A percentile compares a stretch with the other conserved stretches of the same genome.
These are phyloP conservation scores for Colletotrichum scovillei DNA, from an alignment of 2,329 filamentous ascomycete genomes.

Conservation along the genomic window DNA sequence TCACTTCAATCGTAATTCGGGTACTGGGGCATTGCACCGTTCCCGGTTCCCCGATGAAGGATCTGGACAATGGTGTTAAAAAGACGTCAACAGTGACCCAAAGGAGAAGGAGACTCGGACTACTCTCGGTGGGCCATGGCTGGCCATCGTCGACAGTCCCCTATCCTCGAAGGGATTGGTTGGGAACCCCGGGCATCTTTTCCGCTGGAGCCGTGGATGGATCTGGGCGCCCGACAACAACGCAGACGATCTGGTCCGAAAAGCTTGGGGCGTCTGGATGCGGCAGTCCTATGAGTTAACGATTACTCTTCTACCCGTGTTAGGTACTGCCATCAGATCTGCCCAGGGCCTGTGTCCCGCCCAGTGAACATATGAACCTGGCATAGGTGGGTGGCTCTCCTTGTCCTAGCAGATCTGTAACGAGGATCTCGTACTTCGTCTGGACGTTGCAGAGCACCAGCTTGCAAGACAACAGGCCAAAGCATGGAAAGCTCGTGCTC, in stretches of 20 bases:
- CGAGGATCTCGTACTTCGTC: not conserved
- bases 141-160: not conserved
- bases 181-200: slow-evolving; percentile 9
- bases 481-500: slow-evolving; percentile 6
- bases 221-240: not conserved
- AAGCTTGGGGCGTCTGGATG: not conserved
- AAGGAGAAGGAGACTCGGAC: not conserved
- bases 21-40: not conserved
- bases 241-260: not conserved
- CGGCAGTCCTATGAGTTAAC: not conserved
- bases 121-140: not conserved
- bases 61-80: not conserved
- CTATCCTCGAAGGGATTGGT: not conserved
- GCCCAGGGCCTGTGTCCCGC: not conserved
- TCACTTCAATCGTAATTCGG: no score
- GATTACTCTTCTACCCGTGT: not conserved
- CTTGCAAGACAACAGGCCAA: no score
- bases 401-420: not conserved
- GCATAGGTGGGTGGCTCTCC: not conserved
- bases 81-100: not conserved
- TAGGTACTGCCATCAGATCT: not conserved
- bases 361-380: not conserved
- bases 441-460: not conserved
- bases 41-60: not conserved
- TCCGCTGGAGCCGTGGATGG: slow-evolving; percentile 15